phyloP scores from a whole-genome alignment of 208 protist genomes.

The Leishmania martiniquensis region DNA sequence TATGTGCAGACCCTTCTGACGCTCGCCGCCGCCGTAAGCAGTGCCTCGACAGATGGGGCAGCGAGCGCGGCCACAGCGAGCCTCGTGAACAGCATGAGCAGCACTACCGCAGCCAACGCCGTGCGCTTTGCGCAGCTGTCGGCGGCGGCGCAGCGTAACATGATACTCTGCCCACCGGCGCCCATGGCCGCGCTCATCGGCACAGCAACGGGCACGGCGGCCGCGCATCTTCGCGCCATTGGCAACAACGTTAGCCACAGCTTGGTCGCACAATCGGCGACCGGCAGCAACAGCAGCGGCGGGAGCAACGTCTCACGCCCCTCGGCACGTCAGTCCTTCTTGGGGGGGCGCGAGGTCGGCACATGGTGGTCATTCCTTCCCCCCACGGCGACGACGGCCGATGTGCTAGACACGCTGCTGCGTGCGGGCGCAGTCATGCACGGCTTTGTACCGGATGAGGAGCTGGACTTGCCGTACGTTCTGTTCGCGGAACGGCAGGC shows the following conservation, averaged over 20 bases:
- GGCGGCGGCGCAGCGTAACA: conserved; percentile 55
- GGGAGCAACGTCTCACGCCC: not conserved
- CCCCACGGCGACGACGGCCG: conserved; percentile 34
- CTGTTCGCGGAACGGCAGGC: conserved; percentile 37
- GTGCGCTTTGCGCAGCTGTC: conserved; percentile 49
- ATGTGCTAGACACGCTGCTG: conserved; percentile 55
- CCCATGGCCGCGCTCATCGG: conserved; percentile 32
- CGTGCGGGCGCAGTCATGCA: conserved; percentile 46
- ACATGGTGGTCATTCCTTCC: conserved; percentile 54
- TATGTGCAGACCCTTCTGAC: conserved; percentile 25
- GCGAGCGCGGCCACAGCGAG: not conserved
- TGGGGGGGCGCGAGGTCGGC: conserved; percentile 45
- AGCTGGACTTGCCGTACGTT: conserved; percentile 51
- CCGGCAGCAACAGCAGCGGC: not conserved
- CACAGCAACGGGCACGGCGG: not conserved
- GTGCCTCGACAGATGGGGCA: not conserved
- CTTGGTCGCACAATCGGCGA: not conserved
- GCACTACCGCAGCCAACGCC: conserved; percentile 13
- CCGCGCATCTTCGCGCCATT: conserved; percentile 2
- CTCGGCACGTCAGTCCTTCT: conserved; percentile 1
- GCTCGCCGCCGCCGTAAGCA: not conserved
- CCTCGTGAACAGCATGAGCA: conserved; percentile 16
- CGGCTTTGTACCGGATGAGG: conserved; percentile 52
- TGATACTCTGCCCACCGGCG: conserved; percentile 59
- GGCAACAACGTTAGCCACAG: conserved; percentile 9